Percentiles rank a stretch among this genome's conserved stretches.
phyloP scores from a whole-genome alignment of 1,139 yeast genomes.

The Magnusiomyces tetraspermus region DNA sequence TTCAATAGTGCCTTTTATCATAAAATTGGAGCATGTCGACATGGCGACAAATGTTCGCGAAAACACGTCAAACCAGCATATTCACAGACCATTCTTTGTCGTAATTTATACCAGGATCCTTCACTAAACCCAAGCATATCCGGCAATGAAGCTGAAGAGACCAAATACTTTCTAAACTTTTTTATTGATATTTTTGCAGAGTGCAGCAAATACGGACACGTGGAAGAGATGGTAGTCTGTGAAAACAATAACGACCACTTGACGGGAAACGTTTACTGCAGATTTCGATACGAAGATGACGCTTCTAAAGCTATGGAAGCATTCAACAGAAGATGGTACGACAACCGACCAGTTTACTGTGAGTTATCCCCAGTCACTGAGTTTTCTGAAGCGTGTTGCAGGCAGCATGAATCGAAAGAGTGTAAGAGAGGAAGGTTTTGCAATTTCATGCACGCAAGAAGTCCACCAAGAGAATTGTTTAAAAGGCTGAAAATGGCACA shows the following conservation, averaged over 20 bases:
- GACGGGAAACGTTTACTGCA: slow-evolving; percentile 75
- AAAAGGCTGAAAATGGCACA: slow-evolving; percentile 35
- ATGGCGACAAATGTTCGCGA: slow-evolving; percentile 81
- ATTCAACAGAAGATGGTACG: slow-evolving; percentile 76
- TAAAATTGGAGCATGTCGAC: slow-evolving; percentile 89
- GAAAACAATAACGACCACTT: slow-evolving; percentile 76
- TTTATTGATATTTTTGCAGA: slow-evolving; percentile 68
- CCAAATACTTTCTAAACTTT: slow-evolving; percentile 51
- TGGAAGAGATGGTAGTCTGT: slow-evolving; percentile 62
- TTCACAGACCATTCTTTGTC: slow-evolving; percentile 57
- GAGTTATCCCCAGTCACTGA: slow-evolving; percentile 70
- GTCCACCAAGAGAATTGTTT: slow-evolving; percentile 42
- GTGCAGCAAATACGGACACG: slow-evolving; percentile 49
- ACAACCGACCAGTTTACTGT: slow-evolving; percentile 68
- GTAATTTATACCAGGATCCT: slow-evolving; percentile 66
- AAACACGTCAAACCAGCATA: slow-evolving; percentile 61
- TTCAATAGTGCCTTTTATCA: slow-evolving; percentile 47
- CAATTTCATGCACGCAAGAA: slow-evolving; percentile 74
- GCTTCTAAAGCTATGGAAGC: slow-evolving; percentile 54
- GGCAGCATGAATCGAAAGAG: slow-evolving; percentile 50
- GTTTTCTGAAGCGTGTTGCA: slow-evolving; percentile 66
- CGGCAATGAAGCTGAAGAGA: slow-evolving; percentile 36
- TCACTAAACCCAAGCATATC: slow-evolving; percentile 24
- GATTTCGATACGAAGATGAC: slow-evolving; percentile 44
- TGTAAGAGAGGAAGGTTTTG: slow-evolving; percentile 78